A percentile compares a stretch with the other conserved stretches of the same genome.
Conservation (phyloP, 176 grass and related monocot species). For the Phoenix dactylifera region DNA sequence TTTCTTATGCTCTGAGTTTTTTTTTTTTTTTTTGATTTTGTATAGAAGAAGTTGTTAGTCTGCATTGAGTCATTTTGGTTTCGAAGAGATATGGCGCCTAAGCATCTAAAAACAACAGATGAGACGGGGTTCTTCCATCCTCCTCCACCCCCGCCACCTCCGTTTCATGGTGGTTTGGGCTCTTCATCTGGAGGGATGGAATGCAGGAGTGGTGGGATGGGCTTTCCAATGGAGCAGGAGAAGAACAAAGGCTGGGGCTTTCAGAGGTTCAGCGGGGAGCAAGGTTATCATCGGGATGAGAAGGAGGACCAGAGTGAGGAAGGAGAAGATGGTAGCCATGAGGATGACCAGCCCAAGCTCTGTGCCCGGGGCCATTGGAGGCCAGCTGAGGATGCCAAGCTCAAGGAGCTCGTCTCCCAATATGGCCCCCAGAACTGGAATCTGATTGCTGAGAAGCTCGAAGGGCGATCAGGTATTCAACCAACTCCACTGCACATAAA, state of each 20-base stretch:
- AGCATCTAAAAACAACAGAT: background rate
- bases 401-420: constrained; percentile 11
- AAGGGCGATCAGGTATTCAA: constrained; percentile 3
- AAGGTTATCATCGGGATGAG: background rate
- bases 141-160: background rate
- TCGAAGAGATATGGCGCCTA: too few relatives aligned
- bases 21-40: too few relatives aligned
- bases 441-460: constrained; percentile 14
- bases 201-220: background rate
- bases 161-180: background rate
- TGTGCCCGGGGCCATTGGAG: constrained; percentile 13
- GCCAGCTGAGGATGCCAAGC: constrained; percentile 13
- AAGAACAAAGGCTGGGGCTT: background rate
- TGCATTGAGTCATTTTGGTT: too few relatives aligned
- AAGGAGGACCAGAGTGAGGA: background rate
- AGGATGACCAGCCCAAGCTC: background rate
- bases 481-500: background rate
- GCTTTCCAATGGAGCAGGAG: background rate
- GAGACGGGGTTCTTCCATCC: background rate
- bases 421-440: constrained; percentile 14
- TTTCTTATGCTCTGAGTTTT: too few relatives aligned
- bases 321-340: background rate
- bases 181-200: background rate
- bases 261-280: background rate
- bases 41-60: too few relatives aligned